Conservation (phyloP, 257 asterid genomes). For the Nemophila menziesii region DNA sequence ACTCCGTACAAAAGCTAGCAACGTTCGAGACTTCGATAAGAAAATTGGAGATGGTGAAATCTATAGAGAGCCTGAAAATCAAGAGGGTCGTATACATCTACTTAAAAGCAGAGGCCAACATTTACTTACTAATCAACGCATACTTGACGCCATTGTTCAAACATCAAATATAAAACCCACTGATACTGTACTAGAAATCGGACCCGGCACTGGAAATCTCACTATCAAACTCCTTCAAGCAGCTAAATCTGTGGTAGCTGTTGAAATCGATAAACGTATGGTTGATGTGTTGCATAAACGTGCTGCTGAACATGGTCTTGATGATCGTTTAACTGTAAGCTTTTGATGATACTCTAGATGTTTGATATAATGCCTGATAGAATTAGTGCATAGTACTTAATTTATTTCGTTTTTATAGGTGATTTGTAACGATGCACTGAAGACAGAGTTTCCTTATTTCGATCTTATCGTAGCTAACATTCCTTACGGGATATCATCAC, state of each 20-base stretch:
- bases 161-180: conserved; percentile 46
- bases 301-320: conserved; percentile 42
- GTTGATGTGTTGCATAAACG: conserved; percentile 52
- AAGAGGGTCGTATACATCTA: conserved; percentile 27
- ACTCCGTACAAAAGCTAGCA: conserved; percentile 30
- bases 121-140: conserved; percentile 62
- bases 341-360: conserved; percentile 8
- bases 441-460: conserved; percentile 55
- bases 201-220: conserved; percentile 95
- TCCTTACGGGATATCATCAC: conserved; percentile 84
- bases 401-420: conserved; percentile 30
- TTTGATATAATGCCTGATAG: conserved; percentile 36
- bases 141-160: conserved; percentile 56
- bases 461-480: conserved; percentile 92
- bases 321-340: conserved; percentile 51
- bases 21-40: conserved; percentile 16
- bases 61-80: conserved; percentile 12
- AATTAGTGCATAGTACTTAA: not conserved
- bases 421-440: conserved; percentile 60
- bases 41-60: conserved; percentile 19
- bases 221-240: conserved; percentile 76
- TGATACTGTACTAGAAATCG: conserved; percentile 85
- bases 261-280: conserved; percentile 83
- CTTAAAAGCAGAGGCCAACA: conserved; percentile 87
- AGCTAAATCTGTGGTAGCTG: conserved; percentile 55